phyloP scores from a whole-genome alignment of 257 asterid species.

The Salvia rosmarinus region DNA sequence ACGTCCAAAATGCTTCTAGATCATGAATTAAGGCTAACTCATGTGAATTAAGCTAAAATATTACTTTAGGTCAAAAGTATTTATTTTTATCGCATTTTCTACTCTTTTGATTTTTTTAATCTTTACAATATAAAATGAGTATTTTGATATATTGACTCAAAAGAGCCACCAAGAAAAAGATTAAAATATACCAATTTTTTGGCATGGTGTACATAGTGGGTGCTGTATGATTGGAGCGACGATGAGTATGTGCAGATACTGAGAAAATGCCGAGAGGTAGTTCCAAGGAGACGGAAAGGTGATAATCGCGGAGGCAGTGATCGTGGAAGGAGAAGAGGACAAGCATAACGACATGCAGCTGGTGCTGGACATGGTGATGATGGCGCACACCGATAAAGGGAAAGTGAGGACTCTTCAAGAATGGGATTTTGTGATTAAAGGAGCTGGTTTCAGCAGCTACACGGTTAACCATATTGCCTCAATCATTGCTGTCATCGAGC shows the following conservation, averaged over 20 bases:
- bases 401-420: constrained; percentile 53
- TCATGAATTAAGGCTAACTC: too few species aligned
- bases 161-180: too few species aligned
- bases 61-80: too few species aligned
- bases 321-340: constrained; percentile 35
- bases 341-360: constrained; percentile 44
- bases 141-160: too few species aligned
- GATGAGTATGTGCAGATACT: constrained; percentile 60
- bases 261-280: constrained; percentile 55
- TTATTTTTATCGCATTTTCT: too few species aligned
- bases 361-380: constrained; percentile 67
- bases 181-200: too few species aligned
- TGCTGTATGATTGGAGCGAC: constrained; percentile 78
- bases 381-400: constrained; percentile 64
- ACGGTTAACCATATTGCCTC: constrained; percentile 30
- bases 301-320: constrained; percentile 69
- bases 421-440: constrained; percentile 46
- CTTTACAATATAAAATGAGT: too few species aligned
- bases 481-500: constrained; percentile 43
- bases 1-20: too few species aligned
- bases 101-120: too few species aligned
- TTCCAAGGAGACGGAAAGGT: constrained; percentile 61
- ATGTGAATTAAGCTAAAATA: too few species aligned
- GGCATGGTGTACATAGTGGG: too few species aligned
- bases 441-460: constrained; percentile 50